Base-by-base conservation (phyloP, 1,284 basidiomycete genomes). In the Marasmius oreades region DNA sequence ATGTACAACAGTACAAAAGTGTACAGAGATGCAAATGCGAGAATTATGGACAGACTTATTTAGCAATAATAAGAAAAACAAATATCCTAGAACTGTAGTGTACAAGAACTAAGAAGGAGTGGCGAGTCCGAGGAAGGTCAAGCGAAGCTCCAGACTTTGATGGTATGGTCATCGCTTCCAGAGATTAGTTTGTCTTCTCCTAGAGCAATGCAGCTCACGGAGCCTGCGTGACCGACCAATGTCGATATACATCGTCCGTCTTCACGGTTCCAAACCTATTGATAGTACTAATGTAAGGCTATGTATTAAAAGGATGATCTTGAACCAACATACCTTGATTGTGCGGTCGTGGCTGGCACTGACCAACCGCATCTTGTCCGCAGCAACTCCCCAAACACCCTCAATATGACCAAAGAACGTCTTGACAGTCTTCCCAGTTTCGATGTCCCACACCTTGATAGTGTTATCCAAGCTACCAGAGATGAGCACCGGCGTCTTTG, bases 351-450 rank as follows among this genome's bases (percentile, higher is more conserved):
- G 95, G 63, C 91, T 93, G 4, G 88, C 95, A 55, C 90, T 94
- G 12, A 95, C 95, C 52, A 99, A 79, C 53, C 97, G 81, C 64
- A 98, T 77, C 67, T 93, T 92, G 72, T 99, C 95, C 60, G 90
- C 88, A 51, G 93, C 94, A 31, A 99, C 88, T 12, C 86, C 86
- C 96, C 96, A 99, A 7, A 99, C 94, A 55, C 97, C 97, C 67
- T 97, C 94, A 62, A 95, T 93, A 69, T 97, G 95, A 0, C 96
- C 97, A 69, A 99, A 99, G 57, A 97, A 80, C 33, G 97, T 98
- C 63, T 84, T 79, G 51, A 85, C 77, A 47, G 88, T 84, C 63
- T 88, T 85, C 24, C 90, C 93, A 1, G 86, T 86, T 62, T 96
- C 92, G 43, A 98, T 86, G 67, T 98, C 95, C 97, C 97, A 99